Percentiles rank a stretch among this genome's conserved stretches.
These are phyloP conservation scores for Alliaria petiolata DNA, from an alignment of 345 rosid genomes.

Conservation along the genomic window DNA sequence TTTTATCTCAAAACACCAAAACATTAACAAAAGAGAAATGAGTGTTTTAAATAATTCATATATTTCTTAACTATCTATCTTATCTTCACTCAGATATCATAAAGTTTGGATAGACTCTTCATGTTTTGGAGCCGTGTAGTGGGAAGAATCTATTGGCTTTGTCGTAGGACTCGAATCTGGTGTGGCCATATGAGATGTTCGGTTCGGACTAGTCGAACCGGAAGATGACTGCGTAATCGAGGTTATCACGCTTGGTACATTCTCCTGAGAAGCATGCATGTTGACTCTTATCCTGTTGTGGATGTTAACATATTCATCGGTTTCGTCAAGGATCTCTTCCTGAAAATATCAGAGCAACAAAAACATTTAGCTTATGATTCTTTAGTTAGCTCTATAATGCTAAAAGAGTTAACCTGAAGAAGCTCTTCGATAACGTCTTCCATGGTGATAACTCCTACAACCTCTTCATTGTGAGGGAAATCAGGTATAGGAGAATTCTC, in stretches of 20 bases:
- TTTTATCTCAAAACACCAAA: too few relatives aligned
- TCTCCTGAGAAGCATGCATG: constrained; percentile 68
- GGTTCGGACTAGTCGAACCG: constrained; percentile 28
- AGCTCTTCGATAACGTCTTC: constrained; percentile 97
- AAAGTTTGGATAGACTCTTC: neutral
- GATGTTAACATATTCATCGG: constrained; percentile 89
- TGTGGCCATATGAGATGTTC: constrained; percentile 20
- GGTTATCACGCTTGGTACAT: constrained; percentile 35
- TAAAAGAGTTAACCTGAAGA: constrained; percentile 60
- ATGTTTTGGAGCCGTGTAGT: neutral
- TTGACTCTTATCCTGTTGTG: constrained; percentile 88
- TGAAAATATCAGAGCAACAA: constrained; percentile 34
- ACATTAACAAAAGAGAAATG: too few relatives aligned
- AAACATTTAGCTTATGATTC: neutral
- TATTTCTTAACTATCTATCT: too few relatives aligned
- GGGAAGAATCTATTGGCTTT: neutral
- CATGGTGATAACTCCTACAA: constrained; percentile 85
- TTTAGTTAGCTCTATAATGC: neutral
- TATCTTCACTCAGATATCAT: neutral
- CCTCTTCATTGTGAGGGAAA: constrained; percentile 63
- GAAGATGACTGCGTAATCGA: constrained; percentile 35
- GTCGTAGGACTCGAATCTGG: constrained; percentile 27
- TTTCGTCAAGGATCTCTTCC: constrained; percentile 98
- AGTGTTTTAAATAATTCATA: too few relatives aligned
- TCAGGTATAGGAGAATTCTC: constrained; percentile 64